These are phyloP conservation scores for Ganoderma sinense DNA, from an alignment of 1,284 basidiomycete species.

Conservation along the genomic window DNA sequence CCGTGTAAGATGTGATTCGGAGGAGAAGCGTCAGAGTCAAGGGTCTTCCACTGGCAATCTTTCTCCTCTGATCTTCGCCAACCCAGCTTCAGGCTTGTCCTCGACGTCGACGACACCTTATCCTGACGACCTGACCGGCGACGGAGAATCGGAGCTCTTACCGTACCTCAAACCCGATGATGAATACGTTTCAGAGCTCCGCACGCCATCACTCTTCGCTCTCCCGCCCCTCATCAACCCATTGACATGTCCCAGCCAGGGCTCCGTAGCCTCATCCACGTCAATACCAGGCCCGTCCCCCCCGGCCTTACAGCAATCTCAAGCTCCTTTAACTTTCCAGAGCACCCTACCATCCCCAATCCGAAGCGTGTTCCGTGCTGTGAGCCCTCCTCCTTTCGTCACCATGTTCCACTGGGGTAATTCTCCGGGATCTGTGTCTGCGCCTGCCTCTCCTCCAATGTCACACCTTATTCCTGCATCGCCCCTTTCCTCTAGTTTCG, in stretches of 20 bases:
- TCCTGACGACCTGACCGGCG: background rate
- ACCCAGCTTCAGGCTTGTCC: constrained; percentile 11
- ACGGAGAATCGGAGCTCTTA: constrained; percentile 1
- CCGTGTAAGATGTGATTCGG: constrained; percentile 34
- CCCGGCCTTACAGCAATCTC: constrained; percentile 15
- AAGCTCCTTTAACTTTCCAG: constrained; percentile 20
- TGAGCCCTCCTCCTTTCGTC: constrained; percentile 18
- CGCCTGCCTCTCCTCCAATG: constrained; percentile 34
- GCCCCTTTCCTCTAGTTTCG: background rate
- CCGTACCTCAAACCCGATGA: constrained; percentile 16
- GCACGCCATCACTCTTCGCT: constrained; percentile 9
- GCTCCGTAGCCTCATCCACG: constrained; percentile 18
- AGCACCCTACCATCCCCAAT: constrained; percentile 12
- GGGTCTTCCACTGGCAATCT: constrained; percentile 26
- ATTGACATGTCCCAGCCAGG: constrained; percentile 21
- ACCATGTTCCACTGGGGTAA: constrained; percentile 23
- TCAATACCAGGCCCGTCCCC: constrained; percentile 23
- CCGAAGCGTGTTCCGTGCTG: constrained; percentile 13
- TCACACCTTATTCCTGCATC: constrained; percentile 17
- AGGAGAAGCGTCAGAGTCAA: constrained; percentile 29
- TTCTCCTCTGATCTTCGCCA: constrained; percentile 30
- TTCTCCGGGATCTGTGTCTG: constrained; percentile 10
- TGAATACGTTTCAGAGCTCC: constrained; percentile 9
- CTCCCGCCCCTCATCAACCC: constrained; percentile 16
- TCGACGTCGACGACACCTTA: constrained; percentile 13